These are phyloP conservation scores for Colletotrichum zoysiae DNA, from an alignment of 2,329 filamentous ascomycete species.

Conservation along the genomic window DNA sequence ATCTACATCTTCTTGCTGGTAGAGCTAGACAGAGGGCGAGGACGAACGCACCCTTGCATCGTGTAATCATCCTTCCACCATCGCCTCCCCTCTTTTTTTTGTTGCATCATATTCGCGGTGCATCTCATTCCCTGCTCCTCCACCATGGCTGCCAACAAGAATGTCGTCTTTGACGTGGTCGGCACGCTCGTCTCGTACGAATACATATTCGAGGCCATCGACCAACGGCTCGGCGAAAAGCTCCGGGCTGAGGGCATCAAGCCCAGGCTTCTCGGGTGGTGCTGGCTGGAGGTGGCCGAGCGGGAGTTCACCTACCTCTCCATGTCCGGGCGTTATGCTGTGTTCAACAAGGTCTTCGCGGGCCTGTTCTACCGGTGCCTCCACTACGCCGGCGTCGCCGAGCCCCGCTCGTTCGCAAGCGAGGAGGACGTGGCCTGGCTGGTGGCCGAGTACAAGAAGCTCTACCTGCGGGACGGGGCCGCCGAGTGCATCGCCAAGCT, in stretches of 20 bases:
- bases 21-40: no score
- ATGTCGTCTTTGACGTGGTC: slow-evolving; percentile 66
- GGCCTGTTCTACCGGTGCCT: slow-evolving; percentile 63
- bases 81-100: neutral
- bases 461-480: slow-evolving; percentile 54
- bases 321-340: slow-evolving; percentile 57
- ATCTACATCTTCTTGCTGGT: slow-evolving; percentile 4
- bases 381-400: slow-evolving; percentile 56
- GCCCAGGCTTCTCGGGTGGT: slow-evolving; percentile 58
- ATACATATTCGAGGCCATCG: slow-evolving; percentile 56
- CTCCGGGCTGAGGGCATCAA: slow-evolving; percentile 56
- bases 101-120: neutral
- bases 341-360: slow-evolving; percentile 58
- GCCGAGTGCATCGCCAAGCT: slow-evolving; percentile 58
- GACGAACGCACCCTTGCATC: neutral
- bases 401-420: slow-evolving; percentile 56
- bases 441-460: slow-evolving; percentile 53
- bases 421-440: slow-evolving; percentile 58
- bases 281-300: slow-evolving; percentile 62
- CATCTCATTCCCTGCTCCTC: neutral
- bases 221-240: slow-evolving; percentile 55
- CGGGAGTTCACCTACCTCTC: slow-evolving; percentile 64
- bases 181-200: slow-evolving; percentile 63
- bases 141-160: slow-evolving; percentile 47
- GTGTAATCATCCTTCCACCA: neutral